A percentile compares a stretch with the other conserved stretches of the same genome.
phyloP scores from a whole-genome alignment of 202 grass and related monocot species.

The Schoenoplectus tabernaemontani region DNA sequence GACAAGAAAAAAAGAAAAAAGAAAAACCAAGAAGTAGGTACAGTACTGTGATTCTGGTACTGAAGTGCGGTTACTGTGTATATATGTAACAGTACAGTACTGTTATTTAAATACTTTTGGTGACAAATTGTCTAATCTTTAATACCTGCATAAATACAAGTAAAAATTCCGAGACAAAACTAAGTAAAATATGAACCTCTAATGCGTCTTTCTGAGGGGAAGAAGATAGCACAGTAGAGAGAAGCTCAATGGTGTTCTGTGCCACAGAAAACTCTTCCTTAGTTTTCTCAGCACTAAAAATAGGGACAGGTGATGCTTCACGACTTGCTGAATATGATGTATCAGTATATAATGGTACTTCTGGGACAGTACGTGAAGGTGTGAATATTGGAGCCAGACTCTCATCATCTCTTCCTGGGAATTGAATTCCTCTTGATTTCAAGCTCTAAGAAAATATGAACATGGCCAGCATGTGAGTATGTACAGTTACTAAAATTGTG shows the following conservation, averaged over 20 bases:
- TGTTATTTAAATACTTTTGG: background rate
- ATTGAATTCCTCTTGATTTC: slow-evolving; percentile 71
- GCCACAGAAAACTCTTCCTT: slow-evolving; percentile 67
- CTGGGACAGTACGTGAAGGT: slow-evolving; percentile 45
- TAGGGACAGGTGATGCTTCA: slow-evolving; percentile 40
- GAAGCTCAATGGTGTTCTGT: slow-evolving; percentile 72
- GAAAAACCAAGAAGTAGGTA: background rate
- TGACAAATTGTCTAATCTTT: background rate
- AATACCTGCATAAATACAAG: background rate
- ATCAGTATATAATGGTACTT: slow-evolving; percentile 41
- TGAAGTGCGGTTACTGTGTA: background rate
- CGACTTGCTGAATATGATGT: slow-evolving; percentile 34
- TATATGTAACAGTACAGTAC: background rate
- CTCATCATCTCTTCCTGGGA: slow-evolving; percentile 68
- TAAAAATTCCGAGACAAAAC: background rate
- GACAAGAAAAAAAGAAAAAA: background rate
- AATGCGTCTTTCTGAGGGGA: slow-evolving; percentile 62
- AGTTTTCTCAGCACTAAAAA: slow-evolving; percentile 29
- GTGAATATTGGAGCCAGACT: slow-evolving; percentile 86
- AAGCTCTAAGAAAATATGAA: slow-evolving; percentile 49
- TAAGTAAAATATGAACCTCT: slow-evolving; percentile 38
- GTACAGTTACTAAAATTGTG: background rate
- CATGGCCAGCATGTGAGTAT: slow-evolving; percentile 6
- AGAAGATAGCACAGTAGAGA: slow-evolving; percentile 76
- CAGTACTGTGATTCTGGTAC: background rate